Evolutionary conservation across 768 basidiomycete species (phyloP).

Genomic region (Tricholoma bakamatsutake): DNA sequence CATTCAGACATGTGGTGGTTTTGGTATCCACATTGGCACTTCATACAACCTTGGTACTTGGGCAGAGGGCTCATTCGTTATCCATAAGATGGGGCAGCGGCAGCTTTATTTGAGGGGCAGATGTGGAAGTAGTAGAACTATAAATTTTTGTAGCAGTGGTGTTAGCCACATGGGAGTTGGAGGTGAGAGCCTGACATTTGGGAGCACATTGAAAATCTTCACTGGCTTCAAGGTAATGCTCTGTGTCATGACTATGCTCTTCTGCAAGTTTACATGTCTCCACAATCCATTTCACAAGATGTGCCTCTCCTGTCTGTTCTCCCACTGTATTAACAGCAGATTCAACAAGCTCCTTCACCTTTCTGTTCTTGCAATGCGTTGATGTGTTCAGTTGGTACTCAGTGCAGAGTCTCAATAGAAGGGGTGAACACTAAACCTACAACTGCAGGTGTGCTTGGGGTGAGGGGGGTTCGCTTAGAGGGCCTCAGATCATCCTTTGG

Average conservation of each 20-base stretch:
- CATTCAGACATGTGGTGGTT: neutral
- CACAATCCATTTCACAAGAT: neutral
- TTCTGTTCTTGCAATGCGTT: neutral
- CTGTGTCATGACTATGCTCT: no score
- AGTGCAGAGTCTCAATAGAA: no score
- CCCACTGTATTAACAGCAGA: neutral
- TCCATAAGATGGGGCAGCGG: neutral
- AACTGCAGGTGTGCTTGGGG: no score
- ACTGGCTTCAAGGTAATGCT: no score
- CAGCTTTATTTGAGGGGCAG: no score
- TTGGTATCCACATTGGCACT: neutral
- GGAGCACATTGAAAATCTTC: no score
- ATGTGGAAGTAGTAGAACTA: neutral
- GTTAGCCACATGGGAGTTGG: neutral
- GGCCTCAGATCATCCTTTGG: no score
- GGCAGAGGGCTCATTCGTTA: neutral
- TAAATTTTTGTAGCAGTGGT: neutral
- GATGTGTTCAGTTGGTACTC: no score
- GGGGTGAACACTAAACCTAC: no score
- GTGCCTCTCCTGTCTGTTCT: neutral
- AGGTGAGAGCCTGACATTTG: neutral
- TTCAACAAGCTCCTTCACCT: neutral
- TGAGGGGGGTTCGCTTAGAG: no score
- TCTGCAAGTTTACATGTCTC: neutral
- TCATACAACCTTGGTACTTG: no score